These are phyloP conservation scores for Penicillium janthinellum DNA, from an alignment of 2,329 filamentous ascomycete species.

Conservation along the genomic window DNA sequence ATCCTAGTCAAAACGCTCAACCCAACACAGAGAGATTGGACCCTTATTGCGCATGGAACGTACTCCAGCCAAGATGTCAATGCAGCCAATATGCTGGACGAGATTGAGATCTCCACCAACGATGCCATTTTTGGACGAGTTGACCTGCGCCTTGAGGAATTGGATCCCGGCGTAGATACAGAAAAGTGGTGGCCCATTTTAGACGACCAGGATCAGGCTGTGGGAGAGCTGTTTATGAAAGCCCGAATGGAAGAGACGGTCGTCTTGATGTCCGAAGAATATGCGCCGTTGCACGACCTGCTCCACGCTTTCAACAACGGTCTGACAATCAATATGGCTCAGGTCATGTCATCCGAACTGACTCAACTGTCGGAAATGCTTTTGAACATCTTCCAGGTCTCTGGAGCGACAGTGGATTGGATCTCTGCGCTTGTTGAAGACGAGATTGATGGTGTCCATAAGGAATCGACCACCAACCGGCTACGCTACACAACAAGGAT, in stretches of 20 bases:
- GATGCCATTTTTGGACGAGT: constrained; percentile 59
- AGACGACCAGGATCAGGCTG: constrained; percentile 72
- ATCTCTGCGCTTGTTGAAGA: constrained; percentile 91
- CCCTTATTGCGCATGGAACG: constrained; percentile 48
- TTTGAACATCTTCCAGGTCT: constrained; percentile 93
- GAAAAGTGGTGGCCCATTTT: constrained; percentile 87
- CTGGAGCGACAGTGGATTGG: constrained; percentile 82
- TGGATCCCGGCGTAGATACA: constrained; percentile 74
- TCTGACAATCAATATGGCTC: constrained; percentile 80
- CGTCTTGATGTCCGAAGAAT: constrained; percentile 83
- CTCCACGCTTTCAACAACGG: constrained; percentile 83
- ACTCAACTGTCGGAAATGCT: constrained; percentile 81
- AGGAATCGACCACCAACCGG: constrained; percentile 70
- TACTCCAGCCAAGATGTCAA: constrained; percentile 47
- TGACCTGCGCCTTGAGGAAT: constrained; percentile 77
- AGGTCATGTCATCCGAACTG: constrained; percentile 74
- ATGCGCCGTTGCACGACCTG: constrained; percentile 77
- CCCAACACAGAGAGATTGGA: constrained; percentile 53
- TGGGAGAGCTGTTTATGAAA: constrained; percentile 84
- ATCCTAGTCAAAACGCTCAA: constrained; percentile 51
- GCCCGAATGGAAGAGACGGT: constrained; percentile 85
- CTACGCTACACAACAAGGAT: constrained; percentile 65
- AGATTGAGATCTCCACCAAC: constrained; percentile 51
- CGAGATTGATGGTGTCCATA: constrained; percentile 91
- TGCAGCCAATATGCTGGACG: constrained; percentile 44